Base-by-base conservation (phyloP, 2,329 filamentous ascomycete species). In the Claviceps sp. region DNA sequence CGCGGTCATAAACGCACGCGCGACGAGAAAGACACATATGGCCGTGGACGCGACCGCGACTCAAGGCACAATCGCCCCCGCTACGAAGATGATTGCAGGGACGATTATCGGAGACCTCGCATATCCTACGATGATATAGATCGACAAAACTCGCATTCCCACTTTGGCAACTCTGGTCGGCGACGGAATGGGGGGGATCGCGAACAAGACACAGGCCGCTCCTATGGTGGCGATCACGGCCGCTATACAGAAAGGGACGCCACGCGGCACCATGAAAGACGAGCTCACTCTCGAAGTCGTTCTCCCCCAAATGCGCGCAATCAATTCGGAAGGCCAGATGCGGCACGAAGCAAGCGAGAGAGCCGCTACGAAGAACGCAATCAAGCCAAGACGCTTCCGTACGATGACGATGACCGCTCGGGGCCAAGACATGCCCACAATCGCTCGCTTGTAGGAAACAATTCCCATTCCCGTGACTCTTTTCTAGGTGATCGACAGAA, bases 1-100 rank as follows among this genome's bases (percentile, higher is more conserved):
- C 76, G 76, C 59, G 82, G 80, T 54, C 78, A 77, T 61, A 90
- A 90, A 69, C 78, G 86, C 58, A 67, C 74, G 49, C 77, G 77
- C 61, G 80, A 84, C 60, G 81, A 85, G 54, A 76, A 80, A 57
- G 76, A 82, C 58, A 67, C 73, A 55, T 65, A 74, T 60, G 72
- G 78, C 34, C 77, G 63, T 43, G 54, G 59, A 49, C 64, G 65
- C 55, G 65, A 67, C 45, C 58, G 62, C 67, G 82, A 86, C 59
- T 68, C 77, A 42, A 74, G 82, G 62, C 75, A 75, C 57, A 80
- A 79, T 64, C 81, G 78, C 59, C 70, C 77, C 38, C 77, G 78
- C 59, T 81, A 84, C 70, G 81, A 86, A 62, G 75, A 81, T 51
- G 68, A 73, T 47, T 60, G 69, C 44, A 66, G 69, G 58, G 71